Evolutionary conservation across 768 basidiomycete species (phyloP).

Genomic region (Psilocybe cubensis): DNA sequence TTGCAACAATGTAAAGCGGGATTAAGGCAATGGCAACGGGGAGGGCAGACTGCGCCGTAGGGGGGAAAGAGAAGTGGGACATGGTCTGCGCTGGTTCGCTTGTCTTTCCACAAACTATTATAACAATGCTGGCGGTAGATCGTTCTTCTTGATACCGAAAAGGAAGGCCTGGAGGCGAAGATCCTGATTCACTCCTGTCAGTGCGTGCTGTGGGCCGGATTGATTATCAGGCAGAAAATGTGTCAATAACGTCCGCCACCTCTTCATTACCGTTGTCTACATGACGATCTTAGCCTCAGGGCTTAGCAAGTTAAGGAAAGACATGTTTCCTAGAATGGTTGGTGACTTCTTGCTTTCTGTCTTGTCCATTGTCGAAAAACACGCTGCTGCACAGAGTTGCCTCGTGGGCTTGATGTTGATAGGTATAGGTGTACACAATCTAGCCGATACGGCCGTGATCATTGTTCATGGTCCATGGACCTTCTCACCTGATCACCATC

Average conservation of each 20-base stretch:
- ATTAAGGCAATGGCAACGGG: not conserved
- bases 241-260: not conserved
- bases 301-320: too few relatives aligned
- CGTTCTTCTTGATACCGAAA: not conserved
- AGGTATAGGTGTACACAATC: not conserved
- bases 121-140: constrained; percentile 1
- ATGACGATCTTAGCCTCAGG: not conserved
- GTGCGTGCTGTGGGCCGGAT: not conserved
- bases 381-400: not conserved
- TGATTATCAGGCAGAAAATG: not conserved
- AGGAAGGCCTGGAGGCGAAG: not conserved
- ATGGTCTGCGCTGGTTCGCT: not conserved
- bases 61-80: not conserved
- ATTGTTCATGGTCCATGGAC: not conserved
- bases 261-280: not conserved
- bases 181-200: not conserved
- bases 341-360: too few relatives aligned
- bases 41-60: not conserved
- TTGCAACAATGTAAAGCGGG: not conserved
- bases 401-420: not conserved
- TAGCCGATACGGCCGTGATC: not conserved
- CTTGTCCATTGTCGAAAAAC: not conserved
- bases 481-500: not conserved
- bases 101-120: not conserved
- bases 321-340: too few relatives aligned